Evolutionary conservation across 2,329 filamentous ascomycete species (phyloP).

Genomic region (Calonectria pseudoturangicola): DNA sequence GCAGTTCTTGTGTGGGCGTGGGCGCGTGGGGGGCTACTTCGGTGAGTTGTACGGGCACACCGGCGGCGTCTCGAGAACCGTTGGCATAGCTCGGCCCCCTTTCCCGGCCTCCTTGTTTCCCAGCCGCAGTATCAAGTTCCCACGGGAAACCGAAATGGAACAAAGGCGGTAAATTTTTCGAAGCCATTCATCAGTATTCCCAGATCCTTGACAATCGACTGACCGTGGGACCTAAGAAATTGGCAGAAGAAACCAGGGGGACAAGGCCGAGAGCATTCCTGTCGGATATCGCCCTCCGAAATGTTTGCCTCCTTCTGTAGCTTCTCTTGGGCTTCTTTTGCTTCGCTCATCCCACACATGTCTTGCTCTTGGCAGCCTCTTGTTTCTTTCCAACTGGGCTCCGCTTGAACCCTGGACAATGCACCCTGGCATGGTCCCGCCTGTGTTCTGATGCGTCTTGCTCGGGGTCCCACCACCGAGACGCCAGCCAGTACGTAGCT

Average conservation of each 20-base stretch:
- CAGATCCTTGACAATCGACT: constrained; percentile 22
- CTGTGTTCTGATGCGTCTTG: constrained; percentile 23
- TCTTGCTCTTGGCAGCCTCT: constrained; percentile 27
- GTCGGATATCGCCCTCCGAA: constrained; percentile 30
- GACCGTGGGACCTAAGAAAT: neutral
- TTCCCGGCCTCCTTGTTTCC: neutral
- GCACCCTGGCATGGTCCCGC: constrained; percentile 22
- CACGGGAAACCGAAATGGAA: neutral
- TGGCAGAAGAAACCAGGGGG: neutral
- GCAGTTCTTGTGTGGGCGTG: constrained; percentile 25
- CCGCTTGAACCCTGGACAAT: constrained; percentile 25
- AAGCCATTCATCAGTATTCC: neutral
- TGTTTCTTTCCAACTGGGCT: constrained; percentile 21
- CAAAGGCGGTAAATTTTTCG: neutral
- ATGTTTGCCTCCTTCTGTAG: constrained; percentile 31
- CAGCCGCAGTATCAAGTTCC: constrained; percentile 4
- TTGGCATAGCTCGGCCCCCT: constrained; percentile 6
- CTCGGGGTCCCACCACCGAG: constrained; percentile 51
- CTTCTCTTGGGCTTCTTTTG: constrained; percentile 30
- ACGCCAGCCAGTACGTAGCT: constrained; percentile 29
- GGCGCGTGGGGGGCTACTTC: constrained; percentile 26
- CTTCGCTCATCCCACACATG: constrained; percentile 23
- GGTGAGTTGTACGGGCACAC: constrained; percentile 36
- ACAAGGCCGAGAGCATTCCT: neutral
- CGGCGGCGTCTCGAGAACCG: constrained; percentile 18